phyloP scores from a whole-genome alignment of 345 rosid species.

The Populus simonii region DNA sequence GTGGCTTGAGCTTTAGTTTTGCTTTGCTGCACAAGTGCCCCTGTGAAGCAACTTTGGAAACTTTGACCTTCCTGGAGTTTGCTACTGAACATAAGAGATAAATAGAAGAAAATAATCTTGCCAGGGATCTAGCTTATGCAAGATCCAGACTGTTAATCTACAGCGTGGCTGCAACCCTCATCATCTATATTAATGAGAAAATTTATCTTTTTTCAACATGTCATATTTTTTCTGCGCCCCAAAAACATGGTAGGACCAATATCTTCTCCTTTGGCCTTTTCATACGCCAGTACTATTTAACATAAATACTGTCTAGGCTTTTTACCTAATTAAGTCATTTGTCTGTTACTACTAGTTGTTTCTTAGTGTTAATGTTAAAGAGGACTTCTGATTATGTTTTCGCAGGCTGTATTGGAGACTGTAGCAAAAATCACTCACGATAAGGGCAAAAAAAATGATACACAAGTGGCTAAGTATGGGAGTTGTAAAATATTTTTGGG shows the following conservation, averaged over 20 bases:
- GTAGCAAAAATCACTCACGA: slow-evolving; percentile 93
- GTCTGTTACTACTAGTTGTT: slow-evolving; percentile 1
- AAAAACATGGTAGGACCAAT: background rate
- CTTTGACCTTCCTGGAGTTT: background rate
- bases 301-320: background rate
- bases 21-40: background rate
- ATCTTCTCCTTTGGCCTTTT: background rate
- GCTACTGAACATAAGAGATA: background rate
- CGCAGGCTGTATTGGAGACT: slow-evolving; percentile 88
- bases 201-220: background rate
- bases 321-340: background rate
- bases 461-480: slow-evolving; percentile 65
- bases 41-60: background rate
- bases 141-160: background rate
- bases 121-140: background rate
- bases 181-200: background rate
- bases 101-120: background rate
- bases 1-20: background rate
- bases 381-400: slow-evolving; percentile 23
- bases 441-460: slow-evolving; percentile 75
- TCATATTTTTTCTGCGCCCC: background rate
- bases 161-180: background rate
- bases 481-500: slow-evolving; percentile 5
- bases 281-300: background rate
- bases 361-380: background rate